Conservation (phyloP, 352 stramenopile species). For the Phytophthora sp. region DNA sequence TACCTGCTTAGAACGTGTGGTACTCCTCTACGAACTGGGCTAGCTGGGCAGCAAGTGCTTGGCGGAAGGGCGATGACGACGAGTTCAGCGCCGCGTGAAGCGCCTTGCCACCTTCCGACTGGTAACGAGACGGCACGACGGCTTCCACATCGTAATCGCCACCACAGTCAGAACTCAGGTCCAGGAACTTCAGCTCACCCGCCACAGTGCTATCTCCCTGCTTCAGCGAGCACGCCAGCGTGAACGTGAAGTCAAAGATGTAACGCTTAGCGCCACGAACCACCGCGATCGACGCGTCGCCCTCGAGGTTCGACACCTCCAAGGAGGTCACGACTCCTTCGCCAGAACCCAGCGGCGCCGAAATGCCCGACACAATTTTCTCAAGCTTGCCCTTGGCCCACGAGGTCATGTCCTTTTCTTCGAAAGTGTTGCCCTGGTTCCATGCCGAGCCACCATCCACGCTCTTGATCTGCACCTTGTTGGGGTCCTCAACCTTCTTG, state of each 20-base stretch:
- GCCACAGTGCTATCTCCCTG: conserved; percentile 27
- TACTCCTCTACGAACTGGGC: conserved; percentile 76
- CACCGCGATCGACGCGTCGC: conserved; percentile 94
- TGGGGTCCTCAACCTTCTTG: conserved; percentile 79
- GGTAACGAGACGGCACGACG: conserved; percentile 70
- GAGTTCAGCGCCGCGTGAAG: conserved; percentile 68
- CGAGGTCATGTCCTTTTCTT: conserved; percentile 91
- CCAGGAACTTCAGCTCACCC: conserved; percentile 79
- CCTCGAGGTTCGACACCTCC: conserved; percentile 83
- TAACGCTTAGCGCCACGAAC: conserved; percentile 94
- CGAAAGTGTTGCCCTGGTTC: conserved; percentile 95
- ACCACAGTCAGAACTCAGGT: conserved; percentile 80
- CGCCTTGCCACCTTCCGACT: conserved; percentile 67
- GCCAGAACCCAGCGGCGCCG: conserved; percentile 36
- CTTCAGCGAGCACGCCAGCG: conserved; percentile 50
- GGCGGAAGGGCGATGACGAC: conserved; percentile 62
- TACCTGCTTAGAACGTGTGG: conserved; percentile 60
- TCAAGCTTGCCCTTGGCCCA: conserved; percentile 86
- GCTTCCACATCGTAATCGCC: conserved; percentile 79
- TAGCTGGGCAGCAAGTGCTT: conserved; percentile 55
- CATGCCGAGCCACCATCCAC: conserved; percentile 89
- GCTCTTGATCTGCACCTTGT: conserved; percentile 84
- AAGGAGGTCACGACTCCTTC: conserved; percentile 61
- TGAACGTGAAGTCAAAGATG: conserved; percentile 87
- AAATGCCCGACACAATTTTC: conserved; percentile 54